phyloP scores from a whole-genome alignment of 177 flowering plant species.

The Tripterygium wilfordii region DNA sequence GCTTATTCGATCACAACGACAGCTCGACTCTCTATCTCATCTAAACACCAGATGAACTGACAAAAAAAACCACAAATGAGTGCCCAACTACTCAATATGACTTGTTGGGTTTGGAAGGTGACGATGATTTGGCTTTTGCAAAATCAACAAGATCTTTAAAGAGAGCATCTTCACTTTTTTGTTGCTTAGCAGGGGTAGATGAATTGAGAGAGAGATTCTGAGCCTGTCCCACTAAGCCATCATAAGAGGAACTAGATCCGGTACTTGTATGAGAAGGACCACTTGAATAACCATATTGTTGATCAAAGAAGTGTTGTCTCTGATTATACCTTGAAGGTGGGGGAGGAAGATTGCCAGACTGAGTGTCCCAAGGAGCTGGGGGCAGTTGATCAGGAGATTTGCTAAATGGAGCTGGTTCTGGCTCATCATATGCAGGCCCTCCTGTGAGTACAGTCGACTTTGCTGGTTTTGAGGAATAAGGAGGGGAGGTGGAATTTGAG shows the following conservation, averaged over 20 bases:
- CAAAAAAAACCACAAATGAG: no score
- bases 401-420: constrained; percentile 28
- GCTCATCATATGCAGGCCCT: constrained; percentile 45
- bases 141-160: constrained; percentile 96
- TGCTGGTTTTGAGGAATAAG: constrained; percentile 16
- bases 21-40: no score
- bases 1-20: constrained; percentile 15
- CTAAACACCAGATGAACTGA: not conserved
- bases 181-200: constrained; percentile 37
- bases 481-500: constrained; percentile 14
- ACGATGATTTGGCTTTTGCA: constrained; percentile 73
- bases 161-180: constrained; percentile 71
- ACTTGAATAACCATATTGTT: constrained; percentile 22
- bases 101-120: constrained; percentile 53
- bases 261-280: constrained; percentile 28
- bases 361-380: constrained; percentile 52
- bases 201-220: constrained; percentile 65
- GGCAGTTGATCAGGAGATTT: constrained; percentile 45
- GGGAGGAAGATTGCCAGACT: constrained; percentile 53
- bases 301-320: constrained; percentile 81
- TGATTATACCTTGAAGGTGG: constrained; percentile 79
- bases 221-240: constrained; percentile 57
- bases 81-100: constrained; percentile 30
- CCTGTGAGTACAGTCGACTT: constrained; percentile 23
- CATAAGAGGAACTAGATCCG: constrained; percentile 56